Evolutionary conservation across 2,329 filamentous ascomycete genomes (phyloP).

Genomic region (Fusarium concolor): DNA sequence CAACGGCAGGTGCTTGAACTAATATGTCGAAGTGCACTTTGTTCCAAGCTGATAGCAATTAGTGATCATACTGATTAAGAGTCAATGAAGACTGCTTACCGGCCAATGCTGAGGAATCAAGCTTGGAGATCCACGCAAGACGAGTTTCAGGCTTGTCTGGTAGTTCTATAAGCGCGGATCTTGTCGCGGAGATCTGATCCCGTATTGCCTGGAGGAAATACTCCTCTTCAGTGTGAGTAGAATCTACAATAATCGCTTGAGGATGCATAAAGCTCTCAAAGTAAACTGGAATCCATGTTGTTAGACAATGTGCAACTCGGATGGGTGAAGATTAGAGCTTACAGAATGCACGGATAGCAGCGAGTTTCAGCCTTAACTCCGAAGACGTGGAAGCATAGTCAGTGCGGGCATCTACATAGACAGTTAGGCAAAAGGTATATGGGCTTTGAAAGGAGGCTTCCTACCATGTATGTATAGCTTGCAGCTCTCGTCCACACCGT

Average conservation of each 20-base stretch:
- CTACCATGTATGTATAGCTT: constrained; percentile 70
- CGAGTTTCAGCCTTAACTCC: constrained; percentile 74
- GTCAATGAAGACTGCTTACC: constrained; percentile 56
- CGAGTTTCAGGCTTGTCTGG: constrained; percentile 71
- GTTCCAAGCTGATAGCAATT: constrained; percentile 73
- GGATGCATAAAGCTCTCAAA: constrained; percentile 81
- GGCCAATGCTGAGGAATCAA: constrained; percentile 78
- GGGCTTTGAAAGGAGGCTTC: constrained; percentile 4
- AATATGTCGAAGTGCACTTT: constrained; percentile 83
- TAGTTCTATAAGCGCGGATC: constrained; percentile 78
- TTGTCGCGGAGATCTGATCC: constrained; percentile 62
- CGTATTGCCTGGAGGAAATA: constrained; percentile 74
- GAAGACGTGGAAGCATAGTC: constrained; percentile 78
- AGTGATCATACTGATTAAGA: constrained; percentile 37
- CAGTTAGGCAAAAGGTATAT: constrained; percentile 28
- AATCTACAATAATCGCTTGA: constrained; percentile 80
- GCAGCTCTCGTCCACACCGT: constrained; percentile 80
- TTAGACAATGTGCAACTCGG: constrained; percentile 16
- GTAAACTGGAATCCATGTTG: constrained; percentile 61
- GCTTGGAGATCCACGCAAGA: constrained; percentile 80
- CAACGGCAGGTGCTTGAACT: constrained; percentile 77
- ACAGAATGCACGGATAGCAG: constrained; percentile 73
- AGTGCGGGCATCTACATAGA: constrained; percentile 74
- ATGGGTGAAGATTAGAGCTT: constrained; percentile 43
- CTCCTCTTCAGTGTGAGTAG: constrained; percentile 71